Conservation (phyloP, 2,329 filamentous ascomycete species). For the Golovinomyces cichoracearum region DNA sequence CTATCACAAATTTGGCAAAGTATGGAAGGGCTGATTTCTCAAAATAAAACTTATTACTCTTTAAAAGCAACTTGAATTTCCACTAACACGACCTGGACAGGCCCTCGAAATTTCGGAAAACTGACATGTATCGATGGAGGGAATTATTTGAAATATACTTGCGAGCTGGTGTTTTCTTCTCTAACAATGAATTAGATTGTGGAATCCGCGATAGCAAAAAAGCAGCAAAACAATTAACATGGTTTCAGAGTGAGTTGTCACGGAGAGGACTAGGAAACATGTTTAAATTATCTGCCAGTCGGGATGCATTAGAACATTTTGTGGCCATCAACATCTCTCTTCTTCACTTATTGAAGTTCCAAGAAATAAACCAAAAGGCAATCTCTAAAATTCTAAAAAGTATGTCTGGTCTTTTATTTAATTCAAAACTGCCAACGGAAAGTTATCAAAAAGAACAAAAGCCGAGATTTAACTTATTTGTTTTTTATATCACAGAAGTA, state of each 20-base stretch:
- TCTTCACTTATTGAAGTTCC: conserved; percentile 59
- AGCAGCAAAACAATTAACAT: conserved; percentile 37
- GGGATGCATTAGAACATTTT: conserved; percentile 37
- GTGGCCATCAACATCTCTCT: conserved; percentile 46
- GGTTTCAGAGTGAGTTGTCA: conserved; percentile 44
- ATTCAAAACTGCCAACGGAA: background rate
- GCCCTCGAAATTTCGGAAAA: conserved; percentile 34
- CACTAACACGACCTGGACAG: conserved; percentile 14
- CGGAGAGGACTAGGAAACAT: conserved; percentile 29
- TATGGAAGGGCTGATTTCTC: conserved; percentile 1
- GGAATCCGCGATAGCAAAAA: conserved; percentile 38
- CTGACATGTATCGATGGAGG: conserved; percentile 50
- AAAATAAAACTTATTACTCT: background rate
- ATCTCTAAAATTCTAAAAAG: conserved; percentile 69
- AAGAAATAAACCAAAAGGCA: conserved; percentile 57
- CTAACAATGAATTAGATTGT: conserved; percentile 43
- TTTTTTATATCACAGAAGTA: background rate
- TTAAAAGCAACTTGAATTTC: background rate
- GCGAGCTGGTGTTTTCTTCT: conserved; percentile 60
- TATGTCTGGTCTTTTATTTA: conserved; percentile 16
- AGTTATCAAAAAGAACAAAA: background rate
- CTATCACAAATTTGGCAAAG: conserved; percentile 24
- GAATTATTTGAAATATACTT: conserved; percentile 61
- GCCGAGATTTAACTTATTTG: background rate
- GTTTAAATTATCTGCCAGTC: conserved; percentile 42